Evolutionary conservation across 2,329 filamentous ascomycete genomes (phyloP), one percentile per base, ranked within the genome.

Genomic region (Tympanopsis confertula): DNA sequence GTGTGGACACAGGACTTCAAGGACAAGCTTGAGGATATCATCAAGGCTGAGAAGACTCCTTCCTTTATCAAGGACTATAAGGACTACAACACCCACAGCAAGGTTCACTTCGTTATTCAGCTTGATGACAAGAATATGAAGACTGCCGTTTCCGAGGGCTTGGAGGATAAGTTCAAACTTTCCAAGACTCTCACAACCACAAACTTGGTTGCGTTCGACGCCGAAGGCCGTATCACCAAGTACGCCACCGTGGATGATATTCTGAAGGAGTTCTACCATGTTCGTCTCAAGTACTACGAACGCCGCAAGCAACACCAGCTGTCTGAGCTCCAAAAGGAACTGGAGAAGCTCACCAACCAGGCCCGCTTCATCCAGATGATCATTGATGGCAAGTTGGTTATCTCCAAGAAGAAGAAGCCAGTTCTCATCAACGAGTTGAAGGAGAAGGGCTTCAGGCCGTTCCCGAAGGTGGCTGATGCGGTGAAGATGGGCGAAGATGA

Each of bases 1-100:
- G 75, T 87, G 58, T 98, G 91, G 91, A 98, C 91, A 0, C 89
- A 98, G 50, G 87, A 95, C 53, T 98, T 96, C 75, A 98, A 98
- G 61, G 82, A 88, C 47, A 88, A 74, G 54, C 65, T 98, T 3
- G 91, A 96, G 55, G 89, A 95, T 3, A 83, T 96, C 52, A 94
- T 98, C 61, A 89, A 88, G 48, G 88, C 80, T 3, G 83, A 87
- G 48, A 94, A 95, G 63, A 68, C 74, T 0, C 84, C 88, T 0
- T 86, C 82, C 0, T 94, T 88, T 66, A 94, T 98, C 74, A 98
- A 96, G 63, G 93, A 98, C 58, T 98, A 96, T 74, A 88, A 86
- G 50, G 91, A 98, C 61, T 98, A 95, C 74, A 98, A 98, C 63
- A 94, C 94, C 29, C 88, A 95, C 52, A 81, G 82, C 43, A 89